Conservation (phyloP, 1,139 yeast genomes). For the Suhomyces guaymorum region DNA sequence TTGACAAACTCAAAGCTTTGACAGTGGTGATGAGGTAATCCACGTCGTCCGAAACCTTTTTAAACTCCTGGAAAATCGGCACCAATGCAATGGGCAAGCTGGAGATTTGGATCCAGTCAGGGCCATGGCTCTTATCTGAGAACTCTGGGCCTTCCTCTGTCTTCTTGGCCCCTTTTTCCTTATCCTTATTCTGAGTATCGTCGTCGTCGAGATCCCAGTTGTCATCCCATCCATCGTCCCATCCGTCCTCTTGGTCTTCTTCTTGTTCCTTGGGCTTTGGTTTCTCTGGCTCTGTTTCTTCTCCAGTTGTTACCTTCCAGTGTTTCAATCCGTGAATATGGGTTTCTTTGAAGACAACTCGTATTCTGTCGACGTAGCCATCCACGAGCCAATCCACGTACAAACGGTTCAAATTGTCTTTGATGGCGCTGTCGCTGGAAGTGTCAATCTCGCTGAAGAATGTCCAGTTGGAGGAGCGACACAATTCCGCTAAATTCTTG, state of each 20-base stretch:
- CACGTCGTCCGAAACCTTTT: conserved; percentile 13
- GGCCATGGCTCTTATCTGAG: not conserved
- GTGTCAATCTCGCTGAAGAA: conserved; percentile 25
- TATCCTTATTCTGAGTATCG: conserved; percentile 8
- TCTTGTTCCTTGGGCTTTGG: conserved; percentile 1
- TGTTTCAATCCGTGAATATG: not conserved
- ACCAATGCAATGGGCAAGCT: conserved; percentile 23
- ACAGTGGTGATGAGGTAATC: conserved; percentile 26
- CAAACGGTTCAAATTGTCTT: conserved; percentile 28
- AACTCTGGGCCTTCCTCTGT: no score
- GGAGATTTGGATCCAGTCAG: conserved; percentile 16
- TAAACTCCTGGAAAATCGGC: conserved; percentile 25
- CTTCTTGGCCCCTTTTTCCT: conserved; percentile 1
- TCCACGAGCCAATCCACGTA: conserved; percentile 35
- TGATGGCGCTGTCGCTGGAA: conserved; percentile 16
- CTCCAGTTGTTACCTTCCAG: conserved; percentile 1
- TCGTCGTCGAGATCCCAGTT: conserved; percentile 20
- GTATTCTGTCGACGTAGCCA: conserved; percentile 13
- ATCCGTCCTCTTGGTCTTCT: conserved; percentile 8
- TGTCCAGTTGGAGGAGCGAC: conserved; percentile 32
- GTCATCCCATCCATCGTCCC: conserved; percentile 22
- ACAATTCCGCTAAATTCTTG: conserved; percentile 25
- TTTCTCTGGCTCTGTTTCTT: not conserved
- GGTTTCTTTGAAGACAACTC: conserved; percentile 17
- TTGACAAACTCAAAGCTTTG: conserved; percentile 32